Evolutionary conservation across 192 early-diverging fungal species (phyloP).

Genomic region (Linnemannia schmuckeri): DNA sequence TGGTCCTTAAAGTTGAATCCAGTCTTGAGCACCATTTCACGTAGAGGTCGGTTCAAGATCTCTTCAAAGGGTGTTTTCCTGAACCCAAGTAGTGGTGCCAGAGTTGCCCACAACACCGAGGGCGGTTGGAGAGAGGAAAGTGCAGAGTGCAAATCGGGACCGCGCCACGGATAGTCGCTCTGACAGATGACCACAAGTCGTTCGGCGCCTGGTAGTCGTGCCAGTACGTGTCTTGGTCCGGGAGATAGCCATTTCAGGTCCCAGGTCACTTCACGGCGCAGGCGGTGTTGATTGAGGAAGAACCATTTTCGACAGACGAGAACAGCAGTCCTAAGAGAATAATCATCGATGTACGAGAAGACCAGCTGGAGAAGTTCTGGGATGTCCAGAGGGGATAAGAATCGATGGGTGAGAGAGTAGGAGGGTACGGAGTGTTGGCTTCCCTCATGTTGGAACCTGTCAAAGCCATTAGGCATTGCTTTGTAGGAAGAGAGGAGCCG

Average conservation of each 20-base stretch:
- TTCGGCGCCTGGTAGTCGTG: not conserved
- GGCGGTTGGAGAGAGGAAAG: no score
- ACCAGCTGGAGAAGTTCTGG: not conserved
- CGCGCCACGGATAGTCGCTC: no score
- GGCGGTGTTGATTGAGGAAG: not conserved
- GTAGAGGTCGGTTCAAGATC: not conserved
- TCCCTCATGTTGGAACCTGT: no score
- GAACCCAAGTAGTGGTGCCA: no score
- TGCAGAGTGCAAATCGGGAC: no score
- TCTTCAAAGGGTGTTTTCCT: no score
- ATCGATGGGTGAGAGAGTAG: not conserved
- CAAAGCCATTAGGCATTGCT: no score
- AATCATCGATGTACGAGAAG: not conserved
- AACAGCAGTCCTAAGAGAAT: not conserved
- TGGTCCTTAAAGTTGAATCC: not conserved
- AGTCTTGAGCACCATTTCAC: not conserved
- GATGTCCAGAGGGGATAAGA: not conserved
- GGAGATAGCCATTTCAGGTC: not conserved
- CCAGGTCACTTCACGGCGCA: not conserved
- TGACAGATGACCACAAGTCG: not conserved
- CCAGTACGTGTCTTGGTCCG: not conserved
- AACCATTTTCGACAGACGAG: not conserved
- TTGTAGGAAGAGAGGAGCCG: no score
- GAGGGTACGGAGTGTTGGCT: no score
- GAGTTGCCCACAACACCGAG: no score